phyloP scores from a whole-genome alignment of 2,329 filamentous ascomycete genomes.

The Sporothrix protearum region DNA sequence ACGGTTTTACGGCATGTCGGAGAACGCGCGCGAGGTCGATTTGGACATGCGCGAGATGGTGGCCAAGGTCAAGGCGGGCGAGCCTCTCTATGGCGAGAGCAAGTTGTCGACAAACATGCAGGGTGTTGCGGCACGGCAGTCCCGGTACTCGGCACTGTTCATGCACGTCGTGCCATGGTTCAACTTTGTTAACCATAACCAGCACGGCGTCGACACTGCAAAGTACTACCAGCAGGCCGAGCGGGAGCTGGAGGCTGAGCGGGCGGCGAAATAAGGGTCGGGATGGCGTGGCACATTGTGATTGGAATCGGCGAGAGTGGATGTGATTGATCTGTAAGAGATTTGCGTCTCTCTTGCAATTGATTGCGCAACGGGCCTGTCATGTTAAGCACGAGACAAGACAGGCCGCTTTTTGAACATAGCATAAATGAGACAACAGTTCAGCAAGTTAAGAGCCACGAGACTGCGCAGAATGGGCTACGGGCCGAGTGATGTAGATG shows the following conservation, averaged over 20 bases:
- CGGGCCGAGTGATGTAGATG: not conserved
- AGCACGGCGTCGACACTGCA: slow-evolving; percentile 95
- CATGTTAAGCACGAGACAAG: not conserved
- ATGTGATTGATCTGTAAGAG: not conserved
- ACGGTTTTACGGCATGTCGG: slow-evolving; percentile 91
- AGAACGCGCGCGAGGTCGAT: slow-evolving; percentile 87
- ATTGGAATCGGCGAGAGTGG: not conserved
- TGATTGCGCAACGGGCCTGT: not conserved
- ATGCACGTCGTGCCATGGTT: slow-evolving; percentile 88
- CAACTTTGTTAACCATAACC: slow-evolving; percentile 94
- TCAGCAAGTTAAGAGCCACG: not conserved
- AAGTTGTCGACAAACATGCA: slow-evolving; percentile 82
- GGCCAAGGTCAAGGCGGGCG: slow-evolving; percentile 84
- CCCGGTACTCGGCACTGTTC: slow-evolving; percentile 82
- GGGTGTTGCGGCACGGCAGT: slow-evolving; percentile 87
- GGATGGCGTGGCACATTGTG: not conserved
- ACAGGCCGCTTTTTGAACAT: not conserved
- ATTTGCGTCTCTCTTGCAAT: not conserved
- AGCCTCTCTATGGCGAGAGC: slow-evolving; percentile 83
- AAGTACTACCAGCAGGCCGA: slow-evolving; percentile 98
- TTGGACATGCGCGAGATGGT: slow-evolving; percentile 99
- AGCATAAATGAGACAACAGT: not conserved
- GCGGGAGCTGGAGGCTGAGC: slow-evolving; percentile 81
- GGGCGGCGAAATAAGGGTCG: slow-evolving; percentile 22
- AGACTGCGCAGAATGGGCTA: not conserved